These are phyloP conservation scores for Pilobolus umbonatus DNA, from an alignment of 192 early-diverging fungal genomes.

Conservation along the genomic window DNA sequence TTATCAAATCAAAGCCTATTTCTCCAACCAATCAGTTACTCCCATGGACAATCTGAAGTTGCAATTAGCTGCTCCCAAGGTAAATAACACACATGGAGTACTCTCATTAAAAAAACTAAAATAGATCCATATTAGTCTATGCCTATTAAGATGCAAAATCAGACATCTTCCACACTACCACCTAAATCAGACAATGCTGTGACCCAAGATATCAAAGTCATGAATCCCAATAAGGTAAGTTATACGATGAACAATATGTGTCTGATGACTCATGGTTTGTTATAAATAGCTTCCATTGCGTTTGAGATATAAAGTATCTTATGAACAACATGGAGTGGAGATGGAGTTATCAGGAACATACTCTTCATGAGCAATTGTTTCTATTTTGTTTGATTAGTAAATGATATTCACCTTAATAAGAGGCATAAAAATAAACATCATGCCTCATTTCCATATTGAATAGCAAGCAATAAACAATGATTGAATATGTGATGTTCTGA, in stretches of 20 bases:
- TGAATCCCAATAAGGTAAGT: conserved; percentile 25
- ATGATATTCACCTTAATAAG: too few relatives aligned
- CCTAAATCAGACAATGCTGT: conserved; percentile 34
- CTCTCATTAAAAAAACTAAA: neutral
- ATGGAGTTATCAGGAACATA: conserved; percentile 47
- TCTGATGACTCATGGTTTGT: neutral
- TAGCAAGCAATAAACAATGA: too few relatives aligned
- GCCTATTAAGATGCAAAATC: conserved; percentile 41
- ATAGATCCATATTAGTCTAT: conserved; percentile 21
- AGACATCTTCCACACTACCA: conserved; percentile 37
- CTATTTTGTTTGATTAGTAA: too few relatives aligned
- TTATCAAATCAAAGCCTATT: conserved; percentile 37
- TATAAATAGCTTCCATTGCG: conserved; percentile 18
- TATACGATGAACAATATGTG: neutral
- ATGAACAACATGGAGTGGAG: conserved; percentile 33
- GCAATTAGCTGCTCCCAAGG: conserved; percentile 45
- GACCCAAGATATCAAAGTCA: conserved; percentile 36
- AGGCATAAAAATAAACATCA: too few relatives aligned
- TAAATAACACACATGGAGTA: neutral
- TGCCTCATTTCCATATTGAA: neutral
- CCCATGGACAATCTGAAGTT: conserved; percentile 38
- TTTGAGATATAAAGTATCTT: conserved; percentile 46
- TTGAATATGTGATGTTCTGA: too few relatives aligned
- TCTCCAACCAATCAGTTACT: conserved; percentile 42
- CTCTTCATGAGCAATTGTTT: conserved; percentile 14